A percentile compares a stretch with the other conserved stretches of the same genome.
Conservation (phyloP, 2,329 filamentous ascomycete genomes). For the Microthyrium microscopicum region DNA sequence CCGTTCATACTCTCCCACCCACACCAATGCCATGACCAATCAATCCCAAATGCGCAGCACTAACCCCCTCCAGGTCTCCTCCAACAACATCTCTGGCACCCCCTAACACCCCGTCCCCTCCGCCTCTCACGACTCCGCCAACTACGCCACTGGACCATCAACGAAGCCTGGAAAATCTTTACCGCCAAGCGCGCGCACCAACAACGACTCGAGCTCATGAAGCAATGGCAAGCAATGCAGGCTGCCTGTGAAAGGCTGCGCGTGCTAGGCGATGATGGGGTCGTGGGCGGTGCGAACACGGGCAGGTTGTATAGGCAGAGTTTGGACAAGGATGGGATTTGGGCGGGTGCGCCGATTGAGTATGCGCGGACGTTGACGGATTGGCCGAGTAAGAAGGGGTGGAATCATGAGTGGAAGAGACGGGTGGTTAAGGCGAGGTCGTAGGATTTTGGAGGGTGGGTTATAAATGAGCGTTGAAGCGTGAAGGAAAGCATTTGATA, state of each 20-base stretch:
- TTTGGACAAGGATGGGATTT: slow-evolving; percentile 81
- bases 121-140: slow-evolving; percentile 75
- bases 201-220: slow-evolving; percentile 54
- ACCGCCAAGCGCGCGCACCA: slow-evolving; percentile 49
- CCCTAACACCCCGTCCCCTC: slow-evolving; percentile 56
- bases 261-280: slow-evolving; percentile 28
- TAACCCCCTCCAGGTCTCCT: slow-evolving; percentile 34
- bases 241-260: slow-evolving; percentile 72
- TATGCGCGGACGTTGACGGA: slow-evolving; percentile 78
- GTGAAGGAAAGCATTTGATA: too few species aligned
- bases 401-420: slow-evolving; percentile 89
- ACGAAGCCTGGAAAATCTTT: slow-evolving; percentile 82
- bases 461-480: too few species aligned
- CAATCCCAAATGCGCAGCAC: slow-evolving; percentile 5
- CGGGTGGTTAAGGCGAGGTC: slow-evolving; percentile 16
- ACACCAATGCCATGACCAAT: background rate
- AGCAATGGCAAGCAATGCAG: slow-evolving; percentile 68
- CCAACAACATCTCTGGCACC: slow-evolving; percentile 54
- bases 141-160: slow-evolving; percentile 96
- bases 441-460: too few species aligned
- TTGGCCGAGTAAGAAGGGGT: slow-evolving; percentile 59
- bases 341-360: slow-evolving; percentile 59
- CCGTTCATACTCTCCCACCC: slow-evolving; percentile 6
- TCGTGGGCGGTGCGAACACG: slow-evolving; percentile 32
- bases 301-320: slow-evolving; percentile 72